Evolutionary conservation across 352 stramenopile species (phyloP).

Genomic region (Phytophthora sp.): DNA sequence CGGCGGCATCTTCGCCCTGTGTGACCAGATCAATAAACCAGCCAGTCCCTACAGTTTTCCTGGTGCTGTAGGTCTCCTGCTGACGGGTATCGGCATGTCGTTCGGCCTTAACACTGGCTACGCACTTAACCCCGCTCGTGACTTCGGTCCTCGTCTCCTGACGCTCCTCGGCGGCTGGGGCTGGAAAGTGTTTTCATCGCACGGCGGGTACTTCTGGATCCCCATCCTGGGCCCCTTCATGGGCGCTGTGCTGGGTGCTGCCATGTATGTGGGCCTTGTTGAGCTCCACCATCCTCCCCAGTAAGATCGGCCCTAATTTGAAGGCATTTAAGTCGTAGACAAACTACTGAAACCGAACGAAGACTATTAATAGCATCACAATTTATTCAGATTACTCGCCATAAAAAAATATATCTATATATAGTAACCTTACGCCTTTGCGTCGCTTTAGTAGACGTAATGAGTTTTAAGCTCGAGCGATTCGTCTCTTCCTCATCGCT

Average conservation of each 20-base stretch:
- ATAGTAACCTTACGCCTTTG: too few species aligned
- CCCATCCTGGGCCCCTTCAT: conserved; percentile 76
- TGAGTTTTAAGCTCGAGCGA: conserved; percentile 16
- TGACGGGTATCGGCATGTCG: conserved; percentile 43
- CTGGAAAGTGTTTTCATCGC: conserved; percentile 42
- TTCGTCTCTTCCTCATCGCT: conserved; percentile 29
- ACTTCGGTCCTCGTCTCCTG: conserved; percentile 54
- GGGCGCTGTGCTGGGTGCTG: conserved; percentile 61
- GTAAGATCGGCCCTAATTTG: conserved; percentile 21
- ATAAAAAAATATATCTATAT: conserved; percentile 25
- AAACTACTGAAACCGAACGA: conserved; percentile 31
- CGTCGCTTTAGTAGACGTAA: too few species aligned
- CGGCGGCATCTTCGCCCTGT: conserved; percentile 50
- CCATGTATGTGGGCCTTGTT: conserved; percentile 71
- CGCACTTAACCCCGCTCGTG: conserved; percentile 50
- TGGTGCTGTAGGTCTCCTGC: conserved; percentile 35
- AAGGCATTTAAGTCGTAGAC: background rate
- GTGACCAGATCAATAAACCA: conserved; percentile 53
- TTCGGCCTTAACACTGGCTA: conserved; percentile 51
- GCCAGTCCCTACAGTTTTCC: conserved; percentile 49
- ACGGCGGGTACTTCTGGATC: conserved; percentile 81
- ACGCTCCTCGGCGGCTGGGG: conserved; percentile 55
- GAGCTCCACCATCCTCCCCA: conserved; percentile 63
- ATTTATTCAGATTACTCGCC: conserved; percentile 24
- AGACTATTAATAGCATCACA: conserved; percentile 18